A percentile compares a stretch with the other conserved stretches of the same genome.
phyloP scores from a whole-genome alignment of 805 yeast species.

The Wickerhamiella occidentalis region DNA sequence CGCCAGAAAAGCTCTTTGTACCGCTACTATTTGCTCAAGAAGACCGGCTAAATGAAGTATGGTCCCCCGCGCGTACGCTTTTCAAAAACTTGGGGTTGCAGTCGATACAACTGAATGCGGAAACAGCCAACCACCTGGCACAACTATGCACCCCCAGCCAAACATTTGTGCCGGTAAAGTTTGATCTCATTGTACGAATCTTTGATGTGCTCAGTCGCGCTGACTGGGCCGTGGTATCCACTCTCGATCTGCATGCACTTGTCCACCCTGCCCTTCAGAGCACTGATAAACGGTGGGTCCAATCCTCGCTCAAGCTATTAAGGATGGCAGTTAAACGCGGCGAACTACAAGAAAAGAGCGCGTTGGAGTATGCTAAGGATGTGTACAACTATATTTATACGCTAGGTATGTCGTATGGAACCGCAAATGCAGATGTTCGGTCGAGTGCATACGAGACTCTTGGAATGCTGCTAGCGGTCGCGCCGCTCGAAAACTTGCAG shows the following conservation, averaged over 20 bases:
- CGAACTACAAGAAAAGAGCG: background rate
- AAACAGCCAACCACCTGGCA: background rate
- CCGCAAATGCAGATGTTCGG: background rate
- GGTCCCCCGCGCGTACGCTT: slow-evolving; percentile 41
- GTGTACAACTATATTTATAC: slow-evolving; percentile 5
- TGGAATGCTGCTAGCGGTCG: slow-evolving; percentile 44
- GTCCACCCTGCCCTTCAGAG: slow-evolving; percentile 3
- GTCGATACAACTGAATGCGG: background rate
- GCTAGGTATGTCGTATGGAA: slow-evolving; percentile 6
- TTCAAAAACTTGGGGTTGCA: slow-evolving; percentile 32
- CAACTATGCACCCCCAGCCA: background rate
- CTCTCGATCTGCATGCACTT: background rate
- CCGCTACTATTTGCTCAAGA: slow-evolving; percentile 52
- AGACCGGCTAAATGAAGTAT: slow-evolving; percentile 45
- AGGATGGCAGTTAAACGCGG: background rate
- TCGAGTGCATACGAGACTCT: slow-evolving; percentile 49
- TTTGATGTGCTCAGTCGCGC: background rate
- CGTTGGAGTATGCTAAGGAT: background rate
- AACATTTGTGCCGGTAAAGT: background rate
- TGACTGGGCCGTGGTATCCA: background rate
- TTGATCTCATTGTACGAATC: background rate
- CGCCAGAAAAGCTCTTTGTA: slow-evolving; percentile 27
- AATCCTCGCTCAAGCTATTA: background rate
- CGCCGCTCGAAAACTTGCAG: slow-evolving; percentile 33
- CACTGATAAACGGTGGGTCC: slow-evolving; percentile 7